These are phyloP conservation scores for Crepidotus variabilis DNA, from an alignment of 768 basidiomycete species.

Conservation along the genomic window DNA sequence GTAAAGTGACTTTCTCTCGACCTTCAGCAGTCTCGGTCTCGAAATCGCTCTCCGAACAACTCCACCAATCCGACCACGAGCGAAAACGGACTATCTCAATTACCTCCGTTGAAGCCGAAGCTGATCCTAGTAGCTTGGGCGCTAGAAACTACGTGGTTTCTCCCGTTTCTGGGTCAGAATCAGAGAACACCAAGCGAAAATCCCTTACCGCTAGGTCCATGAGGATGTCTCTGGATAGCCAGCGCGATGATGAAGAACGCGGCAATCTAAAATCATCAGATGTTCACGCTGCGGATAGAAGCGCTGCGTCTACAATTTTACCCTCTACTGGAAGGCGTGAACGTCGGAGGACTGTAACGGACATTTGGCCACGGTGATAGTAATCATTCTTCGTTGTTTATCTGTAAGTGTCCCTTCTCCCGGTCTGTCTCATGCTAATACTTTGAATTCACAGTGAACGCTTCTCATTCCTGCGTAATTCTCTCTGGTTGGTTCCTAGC, in stretches of 20 bases:
- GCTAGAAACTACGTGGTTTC: background rate
- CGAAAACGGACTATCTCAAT: slow-evolving; percentile 27
- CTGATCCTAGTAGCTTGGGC: background rate
- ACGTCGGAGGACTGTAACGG: slow-evolving; percentile 34
- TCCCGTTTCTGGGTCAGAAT: slow-evolving; percentile 33
- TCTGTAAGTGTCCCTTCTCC: slow-evolving; percentile 1
- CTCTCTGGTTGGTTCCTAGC: slow-evolving; percentile 7
- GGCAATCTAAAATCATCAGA: slow-evolving; percentile 14
- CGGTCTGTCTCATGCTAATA: background rate
- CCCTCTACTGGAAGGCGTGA: slow-evolving; percentile 25
- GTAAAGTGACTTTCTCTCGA: slow-evolving; percentile 62
- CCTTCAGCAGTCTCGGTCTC: slow-evolving; percentile 52
- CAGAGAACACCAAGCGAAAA: slow-evolving; percentile 44
- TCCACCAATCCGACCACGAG: slow-evolving; percentile 41
- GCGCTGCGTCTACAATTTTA: slow-evolving; percentile 29
- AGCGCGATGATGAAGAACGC: slow-evolving; percentile 9
- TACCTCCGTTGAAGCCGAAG: background rate
- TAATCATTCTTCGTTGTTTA: slow-evolving; percentile 5
- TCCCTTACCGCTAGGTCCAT: slow-evolving; percentile 33
- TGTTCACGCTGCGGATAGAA: slow-evolving; percentile 37
- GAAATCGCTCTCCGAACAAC: slow-evolving; percentile 51
- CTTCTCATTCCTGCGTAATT: background rate
- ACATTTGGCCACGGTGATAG: slow-evolving; percentile 36
- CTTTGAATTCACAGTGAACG: background rate
- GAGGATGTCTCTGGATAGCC: slow-evolving; percentile 43